Percentiles rank a stretch among this genome's conserved stretches.
phyloP scores from a whole-genome alignment of 31 red algal genomes.

The Porphyra umbilicalis region DNA sequence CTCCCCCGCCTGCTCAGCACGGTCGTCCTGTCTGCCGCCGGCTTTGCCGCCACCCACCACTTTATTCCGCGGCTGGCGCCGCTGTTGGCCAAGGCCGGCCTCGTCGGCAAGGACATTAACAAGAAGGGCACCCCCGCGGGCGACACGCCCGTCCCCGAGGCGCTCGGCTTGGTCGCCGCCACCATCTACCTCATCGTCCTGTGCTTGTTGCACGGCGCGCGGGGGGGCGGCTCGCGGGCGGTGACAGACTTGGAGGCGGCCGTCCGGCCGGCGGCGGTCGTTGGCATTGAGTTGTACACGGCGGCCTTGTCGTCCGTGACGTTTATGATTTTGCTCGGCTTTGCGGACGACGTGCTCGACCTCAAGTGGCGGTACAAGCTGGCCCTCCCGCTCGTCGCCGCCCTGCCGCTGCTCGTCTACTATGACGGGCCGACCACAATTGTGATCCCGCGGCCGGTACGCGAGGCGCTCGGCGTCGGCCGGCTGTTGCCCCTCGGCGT shows the following conservation, averaged over 20 bases:
- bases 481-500: conserved; percentile 77
- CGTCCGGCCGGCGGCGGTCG: not conserved
- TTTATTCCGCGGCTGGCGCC: conserved; percentile 40
- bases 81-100: conserved; percentile 50
- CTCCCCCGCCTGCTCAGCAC: conserved; percentile 20
- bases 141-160: conserved; percentile 64
- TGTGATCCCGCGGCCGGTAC: conserved; percentile 59
- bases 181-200: conserved; percentile 83
- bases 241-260: not conserved
- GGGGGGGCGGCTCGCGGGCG: conserved; percentile 32
- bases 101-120: conserved; percentile 92
- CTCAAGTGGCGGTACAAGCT: conserved; percentile 97
- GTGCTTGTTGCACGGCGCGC: conserved; percentile 73
- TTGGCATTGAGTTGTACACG: conserved; percentile 50
- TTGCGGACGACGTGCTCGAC: conserved; percentile 96
- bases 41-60: conserved; percentile 31
- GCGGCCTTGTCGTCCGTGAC: conserved; percentile 91
- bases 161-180: conserved; percentile 72
- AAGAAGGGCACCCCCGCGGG: conserved; percentile 68
- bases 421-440: conserved; percentile 88
- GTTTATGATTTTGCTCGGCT: conserved; percentile 96
- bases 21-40: conserved; percentile 19
- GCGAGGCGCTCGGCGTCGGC: conserved; percentile 25
- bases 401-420: conserved; percentile 82
- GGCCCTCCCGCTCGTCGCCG: conserved; percentile 84